Conservation (phyloP, 108 stramenopile species). For the Cyclotella atomus region DNA sequence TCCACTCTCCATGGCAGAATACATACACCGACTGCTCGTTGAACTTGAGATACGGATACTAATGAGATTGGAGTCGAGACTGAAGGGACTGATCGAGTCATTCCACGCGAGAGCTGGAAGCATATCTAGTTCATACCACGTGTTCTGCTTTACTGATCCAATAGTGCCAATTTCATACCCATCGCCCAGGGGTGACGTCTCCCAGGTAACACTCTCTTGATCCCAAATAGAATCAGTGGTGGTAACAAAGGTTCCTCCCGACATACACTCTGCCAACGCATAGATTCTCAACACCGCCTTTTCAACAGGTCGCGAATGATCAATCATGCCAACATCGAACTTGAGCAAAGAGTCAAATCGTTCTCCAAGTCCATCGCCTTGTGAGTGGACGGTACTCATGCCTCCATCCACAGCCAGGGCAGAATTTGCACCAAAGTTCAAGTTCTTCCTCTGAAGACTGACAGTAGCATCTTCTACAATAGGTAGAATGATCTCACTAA, state of each 20-base stretch:
- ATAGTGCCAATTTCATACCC: constrained; percentile 17
- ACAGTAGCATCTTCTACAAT: constrained; percentile 25
- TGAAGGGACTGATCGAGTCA: constrained; percentile 2
- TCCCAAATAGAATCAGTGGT: constrained; percentile 13
- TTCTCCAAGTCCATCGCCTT: constrained; percentile 14
- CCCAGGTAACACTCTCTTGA: constrained; percentile 24
- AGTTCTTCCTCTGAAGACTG: neutral
- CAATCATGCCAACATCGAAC: constrained; percentile 28
- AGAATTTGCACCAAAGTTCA: constrained; percentile 26
- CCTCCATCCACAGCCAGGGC: constrained; percentile 28
- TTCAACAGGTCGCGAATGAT: constrained; percentile 13
- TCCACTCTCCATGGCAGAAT: constrained; percentile 27
- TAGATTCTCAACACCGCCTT: constrained; percentile 15
- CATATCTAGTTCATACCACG: constrained; percentile 35
- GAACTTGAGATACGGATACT: constrained; percentile 19
- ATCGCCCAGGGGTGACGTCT: neutral
- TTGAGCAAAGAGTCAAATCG: constrained; percentile 33
- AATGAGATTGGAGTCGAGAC: neutral
- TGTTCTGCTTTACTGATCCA: neutral
- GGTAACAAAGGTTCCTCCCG: constrained; percentile 26
- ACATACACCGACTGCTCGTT: constrained; percentile 24
- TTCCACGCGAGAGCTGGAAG: constrained; percentile 9
- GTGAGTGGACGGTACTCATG: neutral
- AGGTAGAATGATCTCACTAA: constrained; percentile 17
- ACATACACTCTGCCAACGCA: constrained; percentile 5